Conservation (phyloP, 2,329 filamentous ascomycete species). For the Hypoxylon sp. region DNA sequence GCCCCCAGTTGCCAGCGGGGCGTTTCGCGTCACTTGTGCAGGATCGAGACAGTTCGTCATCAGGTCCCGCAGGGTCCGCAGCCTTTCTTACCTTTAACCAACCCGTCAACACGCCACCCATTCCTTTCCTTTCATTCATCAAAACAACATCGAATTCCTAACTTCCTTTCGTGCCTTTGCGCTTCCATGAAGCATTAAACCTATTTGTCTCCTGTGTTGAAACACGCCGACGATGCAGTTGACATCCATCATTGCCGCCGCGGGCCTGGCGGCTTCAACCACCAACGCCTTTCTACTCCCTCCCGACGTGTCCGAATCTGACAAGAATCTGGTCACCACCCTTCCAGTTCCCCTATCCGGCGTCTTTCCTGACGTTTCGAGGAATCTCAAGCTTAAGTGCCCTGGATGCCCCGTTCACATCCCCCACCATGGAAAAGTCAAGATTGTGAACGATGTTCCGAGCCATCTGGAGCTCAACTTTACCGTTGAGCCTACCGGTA, state of each 20-base stretch:
- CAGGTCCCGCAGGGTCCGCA: constrained; percentile 23
- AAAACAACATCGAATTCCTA: constrained; percentile 34
- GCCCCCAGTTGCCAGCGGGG: constrained; percentile 11
- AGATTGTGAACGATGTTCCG: constrained; percentile 51
- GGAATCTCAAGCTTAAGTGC: constrained; percentile 49
- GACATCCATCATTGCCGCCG: constrained; percentile 52
- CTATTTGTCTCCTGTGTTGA: constrained; percentile 25
- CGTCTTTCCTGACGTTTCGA: constrained; percentile 18
- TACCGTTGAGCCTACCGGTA: constrained; percentile 61
- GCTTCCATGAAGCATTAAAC: constrained; percentile 40
- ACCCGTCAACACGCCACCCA: constrained; percentile 35
- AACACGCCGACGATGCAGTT: constrained; percentile 51
- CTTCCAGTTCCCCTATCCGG: constrained; percentile 49
- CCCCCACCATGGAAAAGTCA: constrained; percentile 36
- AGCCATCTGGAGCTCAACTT: constrained; percentile 68
- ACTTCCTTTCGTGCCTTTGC: constrained; percentile 29
- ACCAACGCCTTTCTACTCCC: constrained; percentile 52
- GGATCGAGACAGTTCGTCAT: constrained; percentile 32
- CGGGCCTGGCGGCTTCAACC: constrained; percentile 53
- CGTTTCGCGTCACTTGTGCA: neutral
- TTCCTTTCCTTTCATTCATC: constrained; percentile 37
- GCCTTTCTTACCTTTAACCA: constrained; percentile 22
- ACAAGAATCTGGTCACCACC: constrained; percentile 47
- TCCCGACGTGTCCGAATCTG: constrained; percentile 47
- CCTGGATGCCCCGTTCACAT: constrained; percentile 50